Evolutionary conservation across 495 filamentous ascomycete species (phyloP), one percentile per base, ranked within the genome.

Genomic region (Aspergillus conjunctus): DNA sequence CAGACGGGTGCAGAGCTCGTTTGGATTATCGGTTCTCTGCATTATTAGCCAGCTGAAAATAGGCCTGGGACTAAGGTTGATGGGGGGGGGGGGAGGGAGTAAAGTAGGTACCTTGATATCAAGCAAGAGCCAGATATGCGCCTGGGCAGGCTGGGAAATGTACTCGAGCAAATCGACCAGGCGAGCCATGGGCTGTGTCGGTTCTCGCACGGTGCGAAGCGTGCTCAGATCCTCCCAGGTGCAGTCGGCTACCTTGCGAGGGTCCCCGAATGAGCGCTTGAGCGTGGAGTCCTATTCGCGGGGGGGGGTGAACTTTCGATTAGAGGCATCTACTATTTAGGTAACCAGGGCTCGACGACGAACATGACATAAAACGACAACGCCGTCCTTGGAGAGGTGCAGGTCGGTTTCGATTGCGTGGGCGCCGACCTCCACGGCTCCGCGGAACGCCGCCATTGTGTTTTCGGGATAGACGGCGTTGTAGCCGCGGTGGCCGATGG

Each of bases 391-490:
- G 1, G 90, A 87, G 21, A 96, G 68, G 65, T 96, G 93, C 17
- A 97, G 68, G 70, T 98, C 93, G 9, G 91, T 91, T 74, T 98
- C 93, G 17, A 98, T 76, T 0, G 90, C 93, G 68, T 97, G 83
- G 3, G 87, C 85, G 30, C 92, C 91, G 22, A 83, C 85, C 15
- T 83, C 74, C 0, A 92, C 79, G 5, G 93, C 93, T 3, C 77
- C 86, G 44, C 77, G 73, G 74, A 97, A 94, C 8, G 90, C 90
- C 14, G 74, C 78, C 79, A 97, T 83, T 3, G 90, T 88, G 71
- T 98, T 98, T 74, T 98, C 93, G 0, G 93, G 92, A 63, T 83
- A 90, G 39, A 81, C 79, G 0, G 82, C 85, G 66, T 89, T 93
- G 77, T 87, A 94, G 2, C 93, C 93, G 22, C 93, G 83, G 76